Percentiles rank a stretch among this genome's conserved stretches.
Conservation (phyloP, 257 asterid species). For the Fraxinus excelsior region DNA sequence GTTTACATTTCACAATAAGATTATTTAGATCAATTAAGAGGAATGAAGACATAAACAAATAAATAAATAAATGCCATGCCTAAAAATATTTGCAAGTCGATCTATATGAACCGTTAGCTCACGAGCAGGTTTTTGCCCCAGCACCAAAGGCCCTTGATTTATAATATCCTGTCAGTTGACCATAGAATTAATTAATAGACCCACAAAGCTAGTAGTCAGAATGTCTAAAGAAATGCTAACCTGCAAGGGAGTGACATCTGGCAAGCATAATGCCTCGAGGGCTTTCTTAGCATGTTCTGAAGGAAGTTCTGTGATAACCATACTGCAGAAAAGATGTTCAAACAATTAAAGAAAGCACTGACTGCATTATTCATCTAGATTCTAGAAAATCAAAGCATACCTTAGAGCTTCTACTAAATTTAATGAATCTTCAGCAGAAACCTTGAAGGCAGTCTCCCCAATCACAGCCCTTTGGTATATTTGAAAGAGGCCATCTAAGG, state of each 20-base stretch:
- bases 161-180: constrained; percentile 71
- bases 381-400: constrained; percentile 41
- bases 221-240: constrained; percentile 43
- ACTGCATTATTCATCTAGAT: constrained; percentile 17
- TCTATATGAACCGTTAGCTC: constrained; percentile 96
- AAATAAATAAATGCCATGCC: constrained; percentile 46
- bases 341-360: constrained; percentile 34
- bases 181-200: constrained; percentile 32
- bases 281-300: constrained; percentile 92
- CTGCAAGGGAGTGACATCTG: constrained; percentile 82
- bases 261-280: constrained; percentile 84
- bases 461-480: constrained; percentile 86
- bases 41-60: constrained; percentile 20
- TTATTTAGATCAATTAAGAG: constrained; percentile 14
- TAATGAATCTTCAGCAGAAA: constrained; percentile 93
- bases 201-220: constrained; percentile 17
- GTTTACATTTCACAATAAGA: constrained; percentile 28
- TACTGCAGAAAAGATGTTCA: constrained; percentile 51
- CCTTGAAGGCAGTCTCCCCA: constrained; percentile 90
- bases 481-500: constrained; percentile 83
- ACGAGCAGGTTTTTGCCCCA: constrained; percentile 89
- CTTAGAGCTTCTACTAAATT: constrained; percentile 96
- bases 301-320: constrained; percentile 93
- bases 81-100: constrained; percentile 87
- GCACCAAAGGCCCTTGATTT: constrained; percentile 73